Evolutionary conservation across 2,329 filamentous ascomycete species (phyloP).

Genomic region (Diaporthe longicolla): DNA sequence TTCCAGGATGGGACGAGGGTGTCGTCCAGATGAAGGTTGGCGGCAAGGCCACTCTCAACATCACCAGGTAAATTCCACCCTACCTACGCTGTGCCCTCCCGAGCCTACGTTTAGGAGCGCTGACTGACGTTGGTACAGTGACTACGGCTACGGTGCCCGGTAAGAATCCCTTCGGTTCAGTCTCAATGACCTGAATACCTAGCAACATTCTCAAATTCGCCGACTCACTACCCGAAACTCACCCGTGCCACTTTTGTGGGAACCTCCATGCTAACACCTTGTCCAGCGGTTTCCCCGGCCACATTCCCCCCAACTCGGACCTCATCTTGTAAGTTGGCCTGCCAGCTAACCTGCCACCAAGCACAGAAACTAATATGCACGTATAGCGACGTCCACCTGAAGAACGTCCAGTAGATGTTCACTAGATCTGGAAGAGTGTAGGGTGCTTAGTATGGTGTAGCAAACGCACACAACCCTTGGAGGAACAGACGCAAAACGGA

Average conservation of each 20-base stretch:
- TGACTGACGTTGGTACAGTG: constrained; percentile 56
- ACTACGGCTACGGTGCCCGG: constrained; percentile 75
- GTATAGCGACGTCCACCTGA: constrained; percentile 53
- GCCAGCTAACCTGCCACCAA: neutral
- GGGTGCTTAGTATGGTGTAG: neutral
- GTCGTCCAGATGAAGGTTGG: constrained; percentile 89
- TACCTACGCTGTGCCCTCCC: too few relatives aligned
- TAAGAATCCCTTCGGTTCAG: constrained; percentile 55
- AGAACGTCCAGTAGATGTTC: constrained; percentile 47
- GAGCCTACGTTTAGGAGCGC: neutral
- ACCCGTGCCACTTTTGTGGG: neutral
- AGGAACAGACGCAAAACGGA: neutral
- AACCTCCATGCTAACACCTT: constrained; percentile 45
- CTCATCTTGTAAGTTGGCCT: constrained; percentile 83
- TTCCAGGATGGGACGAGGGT: constrained; percentile 85
- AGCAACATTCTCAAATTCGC: neutral
- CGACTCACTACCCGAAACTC: neutral
- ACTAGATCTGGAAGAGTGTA: neutral
- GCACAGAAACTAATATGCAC: constrained; percentile 42
- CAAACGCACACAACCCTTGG: neutral
- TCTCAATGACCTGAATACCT: neutral
- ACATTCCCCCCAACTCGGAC: constrained; percentile 81
- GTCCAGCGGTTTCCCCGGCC: constrained; percentile 80
- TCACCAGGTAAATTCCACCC: constrained; percentile 74
- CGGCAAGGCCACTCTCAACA: constrained; percentile 89